phyloP scores from a whole-genome alignment of 345 rosid genomes.

The Cochlearia excelsa region DNA sequence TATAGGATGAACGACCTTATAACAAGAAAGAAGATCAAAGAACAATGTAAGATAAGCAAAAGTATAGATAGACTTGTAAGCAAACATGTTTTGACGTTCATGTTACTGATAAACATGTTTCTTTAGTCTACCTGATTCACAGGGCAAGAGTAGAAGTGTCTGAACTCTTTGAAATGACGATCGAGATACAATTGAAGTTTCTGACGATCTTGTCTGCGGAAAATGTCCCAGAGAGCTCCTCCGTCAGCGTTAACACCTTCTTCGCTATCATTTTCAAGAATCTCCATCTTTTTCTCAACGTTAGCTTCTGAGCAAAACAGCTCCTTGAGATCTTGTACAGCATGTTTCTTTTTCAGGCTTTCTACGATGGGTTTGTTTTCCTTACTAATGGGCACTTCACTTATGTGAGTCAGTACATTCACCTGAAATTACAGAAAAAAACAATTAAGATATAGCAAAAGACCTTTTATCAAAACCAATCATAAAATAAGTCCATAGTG shows the following conservation, averaged over 20 bases:
- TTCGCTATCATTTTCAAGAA: conserved; percentile 1
- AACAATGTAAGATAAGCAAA: neutral
- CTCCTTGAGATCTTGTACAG: conserved; percentile 54
- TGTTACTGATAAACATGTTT: no score
- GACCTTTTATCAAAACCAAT: neutral
- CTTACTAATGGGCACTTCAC: conserved; percentile 37
- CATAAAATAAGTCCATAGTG: neutral
- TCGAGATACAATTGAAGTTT: no score
- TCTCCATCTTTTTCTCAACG: conserved; percentile 18
- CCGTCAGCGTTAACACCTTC: neutral
- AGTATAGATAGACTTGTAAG: no score
- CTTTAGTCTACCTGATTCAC: no score
- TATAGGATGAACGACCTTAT: conserved; percentile 69
- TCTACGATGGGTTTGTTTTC: conserved; percentile 22
- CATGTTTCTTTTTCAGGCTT: conserved; percentile 43
- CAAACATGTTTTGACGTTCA: no score
- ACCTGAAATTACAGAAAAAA: conserved; percentile 41
- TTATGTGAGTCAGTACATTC: conserved; percentile 59
- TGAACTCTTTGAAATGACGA: no score
- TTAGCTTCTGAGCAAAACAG: conserved; percentile 35
- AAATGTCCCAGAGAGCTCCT: no score
- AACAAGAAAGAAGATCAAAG: neutral
- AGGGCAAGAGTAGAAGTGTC: no score
- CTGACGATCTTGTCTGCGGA: no score
- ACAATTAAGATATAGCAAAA: neutral